Evolutionary conservation across 495 filamentous ascomycete genomes (phyloP), one percentile per base, ranked within the genome.

Genomic region (Sordaria brevicollis): DNA sequence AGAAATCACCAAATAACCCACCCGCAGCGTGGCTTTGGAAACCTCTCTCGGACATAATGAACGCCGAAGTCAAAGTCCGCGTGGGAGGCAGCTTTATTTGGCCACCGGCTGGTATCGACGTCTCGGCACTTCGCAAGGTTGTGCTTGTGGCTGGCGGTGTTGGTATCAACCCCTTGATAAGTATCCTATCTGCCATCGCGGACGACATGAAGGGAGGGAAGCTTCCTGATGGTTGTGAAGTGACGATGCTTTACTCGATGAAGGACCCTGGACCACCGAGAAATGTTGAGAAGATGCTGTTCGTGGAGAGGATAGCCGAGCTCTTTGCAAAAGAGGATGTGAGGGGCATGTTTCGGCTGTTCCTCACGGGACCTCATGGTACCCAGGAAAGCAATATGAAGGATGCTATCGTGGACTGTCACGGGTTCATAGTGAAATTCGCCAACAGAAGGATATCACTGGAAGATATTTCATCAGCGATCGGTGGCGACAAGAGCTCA

Each of bases 111-210:
- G 78, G 79, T 0, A 70, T 87, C 10, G 73, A 85, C 37, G 68
- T 71, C 4, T 34, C 71, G 5, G 19, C 72, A 29, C 76, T 92
- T 10, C 80, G 82, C 13, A 88, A 85, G 67, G 83, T 89, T 2
- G 85, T 94, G 1, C 88, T 97, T 41, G 82, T 96, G 62, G 93
- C 93, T 2, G 92, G 92, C 5, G 93, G 93, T 1, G 89, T 97
- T 31, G 93, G 93, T 2, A 89, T 97, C 54, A 97, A 97, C 77
- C 89, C 85, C 10, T 78, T 86, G 35, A 79, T 85, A 38, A 82
- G 79, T 71, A 87, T 87, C 78, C 70, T 86, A 7, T 70, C 73
- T 19, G 69, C 69, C 6, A 69, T 87, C 17, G 77, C 73, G 3
- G 77, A 80, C 68, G 62, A 65, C 39, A n/a, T 66, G 15, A n/a